phyloP scores from a whole-genome alignment of 441 rosid genomes.

The Syzygium malaccense region DNA sequence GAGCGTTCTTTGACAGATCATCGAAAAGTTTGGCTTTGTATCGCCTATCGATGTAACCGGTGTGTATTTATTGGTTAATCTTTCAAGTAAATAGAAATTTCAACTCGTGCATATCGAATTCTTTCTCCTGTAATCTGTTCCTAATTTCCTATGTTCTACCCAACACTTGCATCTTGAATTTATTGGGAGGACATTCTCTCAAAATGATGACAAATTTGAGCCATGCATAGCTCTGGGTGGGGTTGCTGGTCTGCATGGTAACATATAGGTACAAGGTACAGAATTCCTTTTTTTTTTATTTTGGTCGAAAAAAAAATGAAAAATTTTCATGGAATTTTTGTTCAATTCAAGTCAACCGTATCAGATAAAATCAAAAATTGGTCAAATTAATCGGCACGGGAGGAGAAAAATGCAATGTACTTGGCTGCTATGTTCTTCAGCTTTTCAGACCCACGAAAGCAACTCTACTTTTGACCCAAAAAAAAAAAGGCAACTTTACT shows the following conservation, averaged over 20 bases:
- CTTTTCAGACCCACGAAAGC: background rate
- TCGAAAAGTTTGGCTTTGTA: background rate
- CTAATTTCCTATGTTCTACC: background rate
- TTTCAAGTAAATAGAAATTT: background rate
- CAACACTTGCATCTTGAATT: background rate
- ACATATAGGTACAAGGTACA: background rate
- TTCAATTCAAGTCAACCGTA: background rate
- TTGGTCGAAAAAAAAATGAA: too few species aligned
- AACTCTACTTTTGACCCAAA: too few species aligned
- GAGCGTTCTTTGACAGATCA: background rate
- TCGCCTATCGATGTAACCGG: background rate
- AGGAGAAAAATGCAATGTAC: background rate
- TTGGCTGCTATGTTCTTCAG: background rate
- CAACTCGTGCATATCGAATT: background rate
- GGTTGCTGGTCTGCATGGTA: background rate
- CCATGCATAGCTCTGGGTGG: fast-evolving
- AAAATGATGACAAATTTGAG: background rate
- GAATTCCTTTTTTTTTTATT: too few species aligned
- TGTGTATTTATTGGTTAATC: background rate
- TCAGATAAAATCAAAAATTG: background rate
- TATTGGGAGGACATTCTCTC: background rate
- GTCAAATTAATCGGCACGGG: background rate
- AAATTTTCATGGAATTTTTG: background rate
- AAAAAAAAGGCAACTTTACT: background rate
- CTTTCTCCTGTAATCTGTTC: background rate